A percentile compares a stretch with the other conserved stretches of the same genome.
These are phyloP conservation scores for Calonectria pauciramosa DNA, from an alignment of 2,329 filamentous ascomycete species.

Conservation along the genomic window DNA sequence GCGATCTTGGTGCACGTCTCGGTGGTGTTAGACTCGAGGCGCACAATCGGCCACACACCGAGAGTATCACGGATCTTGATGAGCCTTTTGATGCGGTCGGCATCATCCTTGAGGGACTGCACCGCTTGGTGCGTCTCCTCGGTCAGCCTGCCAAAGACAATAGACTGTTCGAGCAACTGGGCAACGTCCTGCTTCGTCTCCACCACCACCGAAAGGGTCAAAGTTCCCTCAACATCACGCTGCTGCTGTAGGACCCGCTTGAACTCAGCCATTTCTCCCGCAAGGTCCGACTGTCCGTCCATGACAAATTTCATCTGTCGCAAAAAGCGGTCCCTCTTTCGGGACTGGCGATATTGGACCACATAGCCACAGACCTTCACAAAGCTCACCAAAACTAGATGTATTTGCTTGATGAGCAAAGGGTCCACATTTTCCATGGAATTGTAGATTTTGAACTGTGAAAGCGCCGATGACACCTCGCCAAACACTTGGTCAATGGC, in stretches of 20 bases:
- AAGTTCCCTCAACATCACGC: background rate
- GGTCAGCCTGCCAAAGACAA: background rate
- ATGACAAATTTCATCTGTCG: background rate
- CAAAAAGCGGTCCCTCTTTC: background rate
- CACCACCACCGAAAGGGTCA: background rate
- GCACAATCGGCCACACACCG: background rate
- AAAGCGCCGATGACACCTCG: background rate
- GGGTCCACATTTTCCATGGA: background rate
- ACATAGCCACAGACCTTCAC: background rate
- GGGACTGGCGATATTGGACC: background rate
- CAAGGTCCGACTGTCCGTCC: background rate
- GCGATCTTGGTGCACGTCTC: background rate
- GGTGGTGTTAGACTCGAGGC: background rate
- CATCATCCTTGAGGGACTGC: background rate
- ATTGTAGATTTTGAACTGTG: constrained; percentile 1
- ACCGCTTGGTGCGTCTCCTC: background rate
- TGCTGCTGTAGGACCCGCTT: background rate
- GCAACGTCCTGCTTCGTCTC: constrained; percentile 1
- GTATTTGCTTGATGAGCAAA: background rate
- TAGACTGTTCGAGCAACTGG: background rate
- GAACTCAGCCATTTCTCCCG: background rate
- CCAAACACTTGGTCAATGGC: background rate
- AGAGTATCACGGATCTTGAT: background rate
- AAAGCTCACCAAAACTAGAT: background rate
- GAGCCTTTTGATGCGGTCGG: background rate